Evolutionary conservation across 768 basidiomycete species (phyloP).

Genomic region (Lyophyllum atratum): DNA sequence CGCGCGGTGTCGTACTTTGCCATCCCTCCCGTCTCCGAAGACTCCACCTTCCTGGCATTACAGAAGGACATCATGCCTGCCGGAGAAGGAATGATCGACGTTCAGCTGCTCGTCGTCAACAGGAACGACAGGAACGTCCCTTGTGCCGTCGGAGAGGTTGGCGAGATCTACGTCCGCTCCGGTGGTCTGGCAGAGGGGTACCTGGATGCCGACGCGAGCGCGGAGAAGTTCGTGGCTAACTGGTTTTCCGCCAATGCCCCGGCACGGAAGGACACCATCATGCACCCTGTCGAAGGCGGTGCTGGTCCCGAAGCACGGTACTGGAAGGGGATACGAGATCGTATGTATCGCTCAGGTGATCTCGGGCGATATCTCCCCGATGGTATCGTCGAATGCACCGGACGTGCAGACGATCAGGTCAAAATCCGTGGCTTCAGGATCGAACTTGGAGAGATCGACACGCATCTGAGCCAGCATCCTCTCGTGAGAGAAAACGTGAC

Average conservation of each 20-base stretch:
- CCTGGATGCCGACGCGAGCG: slow-evolving; percentile 76
- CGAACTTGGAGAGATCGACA: slow-evolving; percentile 97
- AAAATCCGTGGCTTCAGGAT: slow-evolving; percentile 99
- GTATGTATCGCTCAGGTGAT: slow-evolving; percentile 98
- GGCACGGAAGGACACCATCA: slow-evolving; percentile 70
- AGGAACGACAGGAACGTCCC: slow-evolving; percentile 79
- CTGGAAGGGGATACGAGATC: slow-evolving; percentile 95
- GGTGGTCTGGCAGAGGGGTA: slow-evolving; percentile 97
- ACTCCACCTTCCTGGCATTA: slow-evolving; percentile 87
- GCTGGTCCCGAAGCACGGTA: slow-evolving; percentile 74
- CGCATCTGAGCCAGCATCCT: slow-evolving; percentile 90
- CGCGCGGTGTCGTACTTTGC: slow-evolving; percentile 97
- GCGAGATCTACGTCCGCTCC: slow-evolving; percentile 97
- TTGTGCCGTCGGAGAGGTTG: slow-evolving; percentile 95
- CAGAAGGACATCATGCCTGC: slow-evolving; percentile 99
- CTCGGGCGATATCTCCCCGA: slow-evolving; percentile 91
- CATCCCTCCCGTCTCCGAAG: slow-evolving; percentile 81
- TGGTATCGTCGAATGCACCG: slow-evolving; percentile 95
- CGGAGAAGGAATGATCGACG: slow-evolving; percentile 96
- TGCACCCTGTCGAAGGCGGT: slow-evolving; percentile 54
- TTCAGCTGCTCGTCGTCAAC: slow-evolving; percentile 96
- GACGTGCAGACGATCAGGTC: slow-evolving; percentile 97
- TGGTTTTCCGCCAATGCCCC: slow-evolving; percentile 71
- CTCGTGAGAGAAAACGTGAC: slow-evolving; percentile 98
- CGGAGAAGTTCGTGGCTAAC: slow-evolving; percentile 91